A percentile compares a stretch with the other conserved stretches of the same genome.
Evolutionary conservation across 192 early-diverging fungal genomes (phyloP).

Genomic region (Umbelopsis vinacea): DNA sequence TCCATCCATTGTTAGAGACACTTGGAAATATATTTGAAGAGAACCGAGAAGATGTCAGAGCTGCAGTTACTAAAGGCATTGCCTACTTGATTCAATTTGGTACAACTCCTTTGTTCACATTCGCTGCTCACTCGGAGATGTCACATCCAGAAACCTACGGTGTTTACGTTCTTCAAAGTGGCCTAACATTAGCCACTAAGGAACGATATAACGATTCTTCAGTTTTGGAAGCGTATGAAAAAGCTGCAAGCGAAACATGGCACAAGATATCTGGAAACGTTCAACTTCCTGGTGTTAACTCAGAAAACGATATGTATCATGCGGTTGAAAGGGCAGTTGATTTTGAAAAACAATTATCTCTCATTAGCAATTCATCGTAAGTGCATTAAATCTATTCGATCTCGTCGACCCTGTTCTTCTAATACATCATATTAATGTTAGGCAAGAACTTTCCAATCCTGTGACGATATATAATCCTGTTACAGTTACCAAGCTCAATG

Average conservation of each 20-base stretch:
- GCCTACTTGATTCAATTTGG: not conserved
- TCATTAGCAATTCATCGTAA: conserved; percentile 47
- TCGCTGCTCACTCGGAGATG: too few species aligned
- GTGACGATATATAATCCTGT: conserved; percentile 52
- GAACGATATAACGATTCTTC: too few species aligned
- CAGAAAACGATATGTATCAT: conserved; percentile 3
- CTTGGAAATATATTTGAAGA: conserved; percentile 37
- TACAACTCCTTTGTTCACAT: not conserved
- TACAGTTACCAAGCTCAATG: conserved; percentile 34
- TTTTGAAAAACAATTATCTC: conserved; percentile 60
- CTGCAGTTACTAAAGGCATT: not conserved
- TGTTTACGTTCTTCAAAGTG: too few species aligned
- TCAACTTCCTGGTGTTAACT: conserved; percentile 8
- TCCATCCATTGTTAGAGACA: conserved; percentile 40
- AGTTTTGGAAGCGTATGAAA: conserved; percentile 43
- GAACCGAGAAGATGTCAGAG: not conserved
- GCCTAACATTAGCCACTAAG: too few species aligned
- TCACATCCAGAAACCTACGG: too few species aligned
- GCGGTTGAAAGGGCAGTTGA: conserved; percentile 53
- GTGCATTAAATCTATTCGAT: not conserved
- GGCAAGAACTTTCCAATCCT: conserved; percentile 52
- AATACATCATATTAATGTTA: not conserved
- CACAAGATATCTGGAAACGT: conserved; percentile 33
- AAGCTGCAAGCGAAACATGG: conserved; percentile 49
- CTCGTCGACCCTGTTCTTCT: not conserved